Conservation (phyloP, 257 asterid genomes). For the Solanum chaucha region DNA sequence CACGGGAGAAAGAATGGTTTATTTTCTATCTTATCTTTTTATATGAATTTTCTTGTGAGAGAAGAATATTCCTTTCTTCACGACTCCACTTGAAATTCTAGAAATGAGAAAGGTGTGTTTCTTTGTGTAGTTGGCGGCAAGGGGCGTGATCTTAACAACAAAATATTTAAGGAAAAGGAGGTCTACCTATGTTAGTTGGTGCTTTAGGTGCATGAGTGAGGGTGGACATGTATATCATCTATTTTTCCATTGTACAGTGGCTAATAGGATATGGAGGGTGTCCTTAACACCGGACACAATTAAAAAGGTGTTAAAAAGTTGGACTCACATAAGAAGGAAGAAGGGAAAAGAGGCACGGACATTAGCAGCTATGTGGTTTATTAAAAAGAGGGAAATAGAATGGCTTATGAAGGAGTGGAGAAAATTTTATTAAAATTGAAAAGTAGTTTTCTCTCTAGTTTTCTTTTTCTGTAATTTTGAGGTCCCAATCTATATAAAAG, state of each 20-base stretch:
- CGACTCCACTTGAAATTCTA: neutral
- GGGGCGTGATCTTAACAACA: neutral
- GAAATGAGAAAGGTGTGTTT: neutral
- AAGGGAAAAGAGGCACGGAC: neutral
- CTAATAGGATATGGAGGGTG: neutral
- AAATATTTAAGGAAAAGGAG: neutral
- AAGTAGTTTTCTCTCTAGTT: too few species aligned
- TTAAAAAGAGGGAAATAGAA: neutral
- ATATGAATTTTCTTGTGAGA: too few species aligned
- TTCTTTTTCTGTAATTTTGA: neutral
- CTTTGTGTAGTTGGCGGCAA: neutral
- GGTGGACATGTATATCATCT: neutral
- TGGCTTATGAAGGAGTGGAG: neutral
- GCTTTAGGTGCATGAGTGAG: too few species aligned
- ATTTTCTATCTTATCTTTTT: too few species aligned
- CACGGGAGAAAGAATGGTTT: too few species aligned
- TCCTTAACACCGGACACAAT: neutral
- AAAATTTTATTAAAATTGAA: too few species aligned
- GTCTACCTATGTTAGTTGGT: neutral
- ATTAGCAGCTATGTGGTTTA: neutral
- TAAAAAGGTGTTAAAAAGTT: neutral
- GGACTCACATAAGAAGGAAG: neutral
- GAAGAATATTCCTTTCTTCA: neutral
- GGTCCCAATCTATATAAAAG: neutral
- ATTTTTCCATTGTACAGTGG: too few species aligned